These are phyloP conservation scores for Silene noctiflora DNA, from an alignment of 179 eudicot species.

Conservation along the genomic window DNA sequence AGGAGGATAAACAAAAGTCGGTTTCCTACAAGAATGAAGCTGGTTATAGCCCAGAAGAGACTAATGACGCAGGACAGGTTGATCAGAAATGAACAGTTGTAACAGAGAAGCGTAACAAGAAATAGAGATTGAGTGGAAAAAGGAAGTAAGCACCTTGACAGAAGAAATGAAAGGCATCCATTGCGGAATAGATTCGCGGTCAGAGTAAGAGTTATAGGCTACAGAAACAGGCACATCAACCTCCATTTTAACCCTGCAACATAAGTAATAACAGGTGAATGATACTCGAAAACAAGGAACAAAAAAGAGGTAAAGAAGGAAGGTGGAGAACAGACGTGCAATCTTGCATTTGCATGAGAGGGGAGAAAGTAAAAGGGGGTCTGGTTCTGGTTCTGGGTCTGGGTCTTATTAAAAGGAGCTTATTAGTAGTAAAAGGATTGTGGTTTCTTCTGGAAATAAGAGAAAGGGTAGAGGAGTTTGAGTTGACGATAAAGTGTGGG, in stretches of 20 bases:
- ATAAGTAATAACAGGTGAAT: neutral
- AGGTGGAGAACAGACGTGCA: constrained; percentile 46
- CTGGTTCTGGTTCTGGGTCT: neutral
- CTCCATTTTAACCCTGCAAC: constrained; percentile 72
- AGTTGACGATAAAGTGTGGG: too few species aligned
- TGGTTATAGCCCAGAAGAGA: too few species aligned
- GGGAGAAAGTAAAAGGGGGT: constrained; percentile 26
- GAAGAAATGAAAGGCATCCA: constrained; percentile 99
- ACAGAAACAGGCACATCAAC: constrained; percentile 75
- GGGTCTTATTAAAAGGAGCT: constrained; percentile 19
- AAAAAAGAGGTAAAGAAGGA: neutral
- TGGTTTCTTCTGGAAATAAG: neutral
- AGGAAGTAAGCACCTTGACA: constrained; percentile 47
- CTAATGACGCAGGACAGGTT: too few species aligned
- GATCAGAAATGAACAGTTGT: too few species aligned
- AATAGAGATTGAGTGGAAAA: too few species aligned
- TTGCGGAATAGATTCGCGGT: constrained; percentile 81
- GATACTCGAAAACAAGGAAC: neutral
- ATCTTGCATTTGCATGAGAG: constrained; percentile 75
- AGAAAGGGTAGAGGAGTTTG: too few species aligned
- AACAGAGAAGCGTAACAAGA: too few species aligned
- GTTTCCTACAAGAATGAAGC: too few species aligned
- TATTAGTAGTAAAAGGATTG: constrained; percentile 11
- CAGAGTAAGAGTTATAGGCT: constrained; percentile 75
- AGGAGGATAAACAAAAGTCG: too few species aligned